Percentiles rank a stretch among this genome's conserved stretches.
Evolutionary conservation across 768 basidiomycete genomes (phyloP).

Genomic region (button mushroom (Agaricus bisporus)): DNA sequence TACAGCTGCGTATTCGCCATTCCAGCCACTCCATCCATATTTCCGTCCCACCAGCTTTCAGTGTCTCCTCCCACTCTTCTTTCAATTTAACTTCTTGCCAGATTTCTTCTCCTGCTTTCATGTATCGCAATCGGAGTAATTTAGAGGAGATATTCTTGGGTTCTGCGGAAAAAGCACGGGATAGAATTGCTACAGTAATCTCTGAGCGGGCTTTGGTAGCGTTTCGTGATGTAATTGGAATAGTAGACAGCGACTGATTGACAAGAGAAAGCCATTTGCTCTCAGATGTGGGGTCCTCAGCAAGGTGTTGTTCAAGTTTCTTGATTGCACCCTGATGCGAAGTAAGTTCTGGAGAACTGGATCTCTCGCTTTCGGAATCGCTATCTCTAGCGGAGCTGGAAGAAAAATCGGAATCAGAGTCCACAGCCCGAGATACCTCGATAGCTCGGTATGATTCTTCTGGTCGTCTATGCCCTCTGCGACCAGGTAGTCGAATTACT

Average conservation of each 20-base stretch:
- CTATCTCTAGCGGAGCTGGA: constrained; percentile 22
- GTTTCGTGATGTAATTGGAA: constrained; percentile 63
- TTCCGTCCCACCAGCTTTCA: constrained; percentile 45
- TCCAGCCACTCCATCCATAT: constrained; percentile 80
- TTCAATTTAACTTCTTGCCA: constrained; percentile 53
- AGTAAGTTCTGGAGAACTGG: constrained; percentile 28
- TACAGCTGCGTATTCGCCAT: constrained; percentile 54
- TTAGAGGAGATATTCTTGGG: constrained; percentile 43
- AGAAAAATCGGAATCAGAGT: constrained; percentile 28
- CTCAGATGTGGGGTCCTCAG: constrained; percentile 43
- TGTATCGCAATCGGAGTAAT: constrained; percentile 52
- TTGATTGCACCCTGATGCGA: constrained; percentile 58
- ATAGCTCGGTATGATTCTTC: constrained; percentile 51
- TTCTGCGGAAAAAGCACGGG: constrained; percentile 56
- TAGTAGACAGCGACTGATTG: constrained; percentile 53
- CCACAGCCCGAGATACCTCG: constrained; percentile 18
- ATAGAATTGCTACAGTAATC: constrained; percentile 60
- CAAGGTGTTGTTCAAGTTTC: constrained; percentile 49
- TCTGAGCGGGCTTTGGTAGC: constrained; percentile 63
- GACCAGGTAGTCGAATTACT: constrained; percentile 53
- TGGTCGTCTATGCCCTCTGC: constrained; percentile 18
- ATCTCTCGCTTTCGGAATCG: constrained; percentile 31
- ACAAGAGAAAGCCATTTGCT: constrained; percentile 60
- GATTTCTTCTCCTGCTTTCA: constrained; percentile 67
- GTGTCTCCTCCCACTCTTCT: constrained; percentile 66